phyloP scores from a whole-genome alignment of 169 alveolate genomes.

The Cytauxzoon felis region DNA sequence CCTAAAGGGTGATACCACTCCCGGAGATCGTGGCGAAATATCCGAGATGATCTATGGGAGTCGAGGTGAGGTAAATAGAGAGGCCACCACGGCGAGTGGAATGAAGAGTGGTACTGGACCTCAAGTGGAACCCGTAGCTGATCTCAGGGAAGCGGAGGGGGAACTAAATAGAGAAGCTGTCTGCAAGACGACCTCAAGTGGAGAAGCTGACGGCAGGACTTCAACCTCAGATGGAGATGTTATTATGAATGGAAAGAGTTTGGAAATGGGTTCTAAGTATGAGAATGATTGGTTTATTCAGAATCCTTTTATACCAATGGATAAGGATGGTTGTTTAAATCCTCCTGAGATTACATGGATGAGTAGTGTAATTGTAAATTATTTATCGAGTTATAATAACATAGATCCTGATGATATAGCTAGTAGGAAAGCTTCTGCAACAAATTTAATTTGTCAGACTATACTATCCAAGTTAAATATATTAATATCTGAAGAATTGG shows the following conservation, averaged over 20 bases:
- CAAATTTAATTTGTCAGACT: conserved; percentile 54
- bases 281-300: background rate
- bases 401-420: conserved; percentile 40
- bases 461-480: conserved; percentile 33
- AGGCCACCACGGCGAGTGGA: too few species aligned
- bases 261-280: background rate
- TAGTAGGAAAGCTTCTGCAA: conserved; percentile 46
- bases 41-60: too few species aligned
- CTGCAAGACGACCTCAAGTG: too few species aligned
- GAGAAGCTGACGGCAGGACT: too few species aligned
- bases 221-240: too few species aligned
- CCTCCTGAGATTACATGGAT: conserved; percentile 12
- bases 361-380: conserved; percentile 18
- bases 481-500: conserved; percentile 10
- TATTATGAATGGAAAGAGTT: background rate
- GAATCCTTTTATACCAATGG: conserved; percentile 9
- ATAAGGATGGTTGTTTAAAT: background rate
- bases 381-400: conserved; percentile 3
- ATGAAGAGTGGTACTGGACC: too few species aligned
- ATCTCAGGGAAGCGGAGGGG: too few species aligned
- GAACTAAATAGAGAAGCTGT: too few species aligned
- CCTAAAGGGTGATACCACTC: too few species aligned
- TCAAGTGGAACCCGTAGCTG: too few species aligned
- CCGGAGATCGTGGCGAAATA: too few species aligned
- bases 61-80: too few species aligned